Percentiles rank a stretch among this genome's conserved stretches.
Evolutionary conservation across 371 early-diverging fungal genomes (phyloP).

Genomic region (Mucor racemosus): DNA sequence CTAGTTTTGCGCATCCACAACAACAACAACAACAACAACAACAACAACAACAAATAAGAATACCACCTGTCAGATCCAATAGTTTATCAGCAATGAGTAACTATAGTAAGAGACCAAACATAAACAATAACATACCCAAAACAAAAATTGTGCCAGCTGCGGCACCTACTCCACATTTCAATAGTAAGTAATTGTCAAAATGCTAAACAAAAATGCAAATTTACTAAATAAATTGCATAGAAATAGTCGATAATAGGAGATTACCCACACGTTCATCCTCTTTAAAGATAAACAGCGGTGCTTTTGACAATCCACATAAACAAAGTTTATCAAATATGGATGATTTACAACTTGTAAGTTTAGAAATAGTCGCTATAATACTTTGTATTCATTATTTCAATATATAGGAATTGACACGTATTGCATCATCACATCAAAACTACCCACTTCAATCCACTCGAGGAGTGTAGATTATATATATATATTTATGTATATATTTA

Average conservation of each 20-base stretch:
- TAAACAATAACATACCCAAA: background rate
- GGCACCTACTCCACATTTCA: background rate
- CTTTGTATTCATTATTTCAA: background rate
- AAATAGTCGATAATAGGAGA: background rate
- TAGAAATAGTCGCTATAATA: background rate
- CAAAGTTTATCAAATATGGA: constrained; percentile 40
- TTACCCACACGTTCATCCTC: constrained; percentile 26
- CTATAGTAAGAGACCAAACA: background rate
- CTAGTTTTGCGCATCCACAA: background rate
- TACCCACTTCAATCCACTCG: no score
- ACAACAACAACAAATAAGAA: background rate
- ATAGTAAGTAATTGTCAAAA: background rate
- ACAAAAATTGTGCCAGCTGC: background rate
- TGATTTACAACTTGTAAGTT: constrained; percentile 41
- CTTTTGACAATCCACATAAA: constrained; percentile 22
- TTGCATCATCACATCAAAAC: background rate
- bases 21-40: background rate
- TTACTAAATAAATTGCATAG: background rate
- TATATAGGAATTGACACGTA: background rate
- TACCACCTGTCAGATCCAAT: constrained; percentile 14
- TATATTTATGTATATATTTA: no score
- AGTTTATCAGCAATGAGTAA: constrained; percentile 17
- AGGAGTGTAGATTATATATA: no score
- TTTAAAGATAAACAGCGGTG: constrained; percentile 24
- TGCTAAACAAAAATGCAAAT: background rate